A percentile compares a stretch with the other conserved stretches of the same genome.
Evolutionary conservation across 768 basidiomycete genomes (phyloP).

Genomic region (Leucosporidium creatinivorum): DNA sequence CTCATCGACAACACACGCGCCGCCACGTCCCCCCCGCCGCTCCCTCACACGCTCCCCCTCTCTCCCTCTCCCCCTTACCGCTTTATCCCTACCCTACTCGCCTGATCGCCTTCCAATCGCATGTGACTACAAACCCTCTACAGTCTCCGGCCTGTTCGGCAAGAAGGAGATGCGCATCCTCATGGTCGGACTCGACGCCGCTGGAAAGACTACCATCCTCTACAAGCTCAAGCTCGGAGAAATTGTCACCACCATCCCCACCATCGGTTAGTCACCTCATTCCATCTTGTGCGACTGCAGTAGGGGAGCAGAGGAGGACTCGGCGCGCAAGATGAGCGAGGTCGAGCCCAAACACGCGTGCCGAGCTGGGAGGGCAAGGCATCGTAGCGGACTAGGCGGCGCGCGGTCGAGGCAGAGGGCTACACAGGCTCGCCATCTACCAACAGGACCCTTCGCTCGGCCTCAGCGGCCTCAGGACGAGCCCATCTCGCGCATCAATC

Average conservation of each 20-base stretch:
- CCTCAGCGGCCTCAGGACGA: background rate
- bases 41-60: background rate
- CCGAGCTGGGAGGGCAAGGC: too few relatives aligned
- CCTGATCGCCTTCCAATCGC: background rate
- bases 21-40: background rate
- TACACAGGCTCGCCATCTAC: too few relatives aligned
- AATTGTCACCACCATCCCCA: slow-evolving; percentile 99
- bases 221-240: slow-evolving; percentile 99
- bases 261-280: slow-evolving; percentile 68
- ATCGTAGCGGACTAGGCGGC: too few relatives aligned
- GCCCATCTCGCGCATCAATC: background rate
- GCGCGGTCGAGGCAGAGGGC: too few relatives aligned
- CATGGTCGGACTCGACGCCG: slow-evolving; percentile 99
- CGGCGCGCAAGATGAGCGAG: too few relatives aligned
- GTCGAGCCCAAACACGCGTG: too few relatives aligned
- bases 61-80: too few relatives aligned
- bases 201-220: slow-evolving; percentile 58
- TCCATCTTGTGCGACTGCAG: slow-evolving; percentile 11
- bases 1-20: background rate
- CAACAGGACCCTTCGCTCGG: too few relatives aligned
- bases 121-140: slow-evolving; percentile 3
- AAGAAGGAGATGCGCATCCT: slow-evolving; percentile 99
- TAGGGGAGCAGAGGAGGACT: background rate
- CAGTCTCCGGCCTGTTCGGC: slow-evolving; percentile 75
- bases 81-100: too few relatives aligned